Conservation (phyloP, 352 stramenopile species). For the Phytophthora citricola region DNA sequence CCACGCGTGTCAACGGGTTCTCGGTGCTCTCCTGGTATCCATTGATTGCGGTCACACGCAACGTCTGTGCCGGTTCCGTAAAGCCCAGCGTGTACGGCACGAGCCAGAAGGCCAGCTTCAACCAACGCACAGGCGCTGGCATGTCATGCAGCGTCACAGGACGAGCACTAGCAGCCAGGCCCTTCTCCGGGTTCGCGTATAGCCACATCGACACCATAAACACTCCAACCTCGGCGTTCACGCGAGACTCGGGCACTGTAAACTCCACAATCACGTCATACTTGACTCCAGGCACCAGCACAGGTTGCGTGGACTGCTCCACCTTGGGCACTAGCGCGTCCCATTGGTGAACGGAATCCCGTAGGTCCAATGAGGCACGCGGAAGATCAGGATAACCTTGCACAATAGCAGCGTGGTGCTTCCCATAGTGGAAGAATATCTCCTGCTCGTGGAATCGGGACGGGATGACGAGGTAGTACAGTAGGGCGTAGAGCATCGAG, state of each 20-base stretch:
- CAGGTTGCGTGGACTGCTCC: constrained; percentile 21
- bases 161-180: constrained; percentile 59
- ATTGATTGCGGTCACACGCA: constrained; percentile 70
- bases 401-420: constrained; percentile 47
- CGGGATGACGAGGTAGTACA: constrained; percentile 86
- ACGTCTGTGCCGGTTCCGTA: constrained; percentile 58
- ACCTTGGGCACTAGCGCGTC: constrained; percentile 41
- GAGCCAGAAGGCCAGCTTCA: constrained; percentile 53
- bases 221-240: constrained; percentile 75
- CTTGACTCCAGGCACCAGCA: constrained; percentile 71
- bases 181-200: constrained; percentile 22
- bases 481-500: constrained; percentile 65
- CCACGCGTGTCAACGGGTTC: constrained; percentile 59
- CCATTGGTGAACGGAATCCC: constrained; percentile 67
- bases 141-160: constrained; percentile 68
- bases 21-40: constrained; percentile 64
- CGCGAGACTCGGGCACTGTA: constrained; percentile 61
- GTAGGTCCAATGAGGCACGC: constrained; percentile 61
- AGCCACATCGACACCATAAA: constrained; percentile 80
- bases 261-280: constrained; percentile 86
- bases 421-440: constrained; percentile 80
- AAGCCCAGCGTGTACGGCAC: constrained; percentile 64
- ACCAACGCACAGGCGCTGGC: constrained; percentile 63
- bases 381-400: constrained; percentile 34
- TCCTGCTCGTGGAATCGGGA: constrained; percentile 80